These are phyloP conservation scores for Peltaster fructicola DNA, from an alignment of 2,329 filamentous ascomycete genomes.

Conservation along the genomic window DNA sequence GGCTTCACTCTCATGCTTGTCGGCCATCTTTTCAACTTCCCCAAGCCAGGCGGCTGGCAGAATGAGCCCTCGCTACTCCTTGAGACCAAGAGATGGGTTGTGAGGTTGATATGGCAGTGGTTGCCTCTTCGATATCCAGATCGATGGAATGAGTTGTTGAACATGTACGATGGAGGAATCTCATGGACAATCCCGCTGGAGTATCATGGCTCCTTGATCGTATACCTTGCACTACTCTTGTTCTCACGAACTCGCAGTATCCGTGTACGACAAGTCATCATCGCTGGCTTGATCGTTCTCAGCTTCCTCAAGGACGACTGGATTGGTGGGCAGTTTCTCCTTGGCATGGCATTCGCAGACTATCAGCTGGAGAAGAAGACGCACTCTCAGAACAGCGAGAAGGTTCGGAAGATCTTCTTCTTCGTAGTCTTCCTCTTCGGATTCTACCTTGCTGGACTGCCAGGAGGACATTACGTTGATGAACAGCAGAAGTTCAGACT, in stretches of 20 bases:
- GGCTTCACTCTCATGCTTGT: slow-evolving; percentile 5
- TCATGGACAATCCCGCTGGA: slow-evolving; percentile 13
- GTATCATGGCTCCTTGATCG: slow-evolving; percentile 5
- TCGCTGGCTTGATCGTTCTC: slow-evolving; percentile 30
- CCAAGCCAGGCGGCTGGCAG: slow-evolving; percentile 3
- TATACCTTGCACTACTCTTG: slow-evolving; percentile 18
- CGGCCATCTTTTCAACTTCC: slow-evolving; percentile 3
- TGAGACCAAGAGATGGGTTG: slow-evolving; percentile 3
- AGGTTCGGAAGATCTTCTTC: slow-evolving; percentile 23
- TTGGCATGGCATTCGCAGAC: slow-evolving; percentile 36
- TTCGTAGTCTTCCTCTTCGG: slow-evolving; percentile 35
- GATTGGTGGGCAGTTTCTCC: slow-evolving; percentile 38
- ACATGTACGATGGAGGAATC: slow-evolving; percentile 6
- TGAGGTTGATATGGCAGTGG: slow-evolving; percentile 4
- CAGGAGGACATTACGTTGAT: slow-evolving; percentile 42
- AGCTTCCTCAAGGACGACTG: slow-evolving; percentile 6
- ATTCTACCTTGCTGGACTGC: slow-evolving; percentile 32
- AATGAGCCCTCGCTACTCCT: slow-evolving; percentile 2
- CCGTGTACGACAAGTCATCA: slow-evolving; percentile 47
- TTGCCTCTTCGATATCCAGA: slow-evolving; percentile 7
- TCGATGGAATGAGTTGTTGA: slow-evolving; percentile 4
- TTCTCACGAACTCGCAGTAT: slow-evolving; percentile 37
- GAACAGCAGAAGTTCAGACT: slow-evolving; percentile 28
- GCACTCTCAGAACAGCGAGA: slow-evolving; percentile 3
- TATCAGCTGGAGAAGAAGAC: slow-evolving; percentile 1